phyloP scores from a whole-genome alignment of 306 rosid species.

The Urtica urens region DNA sequence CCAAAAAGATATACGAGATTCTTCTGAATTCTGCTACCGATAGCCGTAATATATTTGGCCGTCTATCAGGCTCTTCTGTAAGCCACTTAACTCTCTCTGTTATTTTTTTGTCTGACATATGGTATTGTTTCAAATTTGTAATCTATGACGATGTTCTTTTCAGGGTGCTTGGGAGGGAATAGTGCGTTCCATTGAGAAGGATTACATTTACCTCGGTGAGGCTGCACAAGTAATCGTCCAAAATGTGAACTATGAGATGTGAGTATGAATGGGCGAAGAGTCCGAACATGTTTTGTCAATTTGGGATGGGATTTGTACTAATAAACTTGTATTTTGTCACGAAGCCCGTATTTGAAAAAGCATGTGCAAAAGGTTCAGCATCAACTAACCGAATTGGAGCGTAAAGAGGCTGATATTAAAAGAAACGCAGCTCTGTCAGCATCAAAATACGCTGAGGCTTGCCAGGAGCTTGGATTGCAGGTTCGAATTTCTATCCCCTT shows the following conservation, averaged over 20 bases:
- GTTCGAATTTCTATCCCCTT: constrained; percentile 26
- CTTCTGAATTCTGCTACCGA: constrained; percentile 65
- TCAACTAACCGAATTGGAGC: constrained; percentile 81
- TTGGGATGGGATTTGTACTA: constrained; percentile 4
- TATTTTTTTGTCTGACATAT: background rate
- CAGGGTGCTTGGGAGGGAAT: constrained; percentile 92
- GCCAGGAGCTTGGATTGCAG: constrained; percentile 96
- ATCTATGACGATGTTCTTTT: constrained; percentile 1
- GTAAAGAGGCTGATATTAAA: constrained; percentile 85
- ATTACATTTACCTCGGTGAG: constrained; percentile 85
- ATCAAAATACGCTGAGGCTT: constrained; percentile 74
- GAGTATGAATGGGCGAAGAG: constrained; percentile 23
- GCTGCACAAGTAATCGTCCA: constrained; percentile 79
- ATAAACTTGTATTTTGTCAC: constrained; percentile 10
- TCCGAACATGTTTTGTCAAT: background rate
- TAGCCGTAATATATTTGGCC: constrained; percentile 84
- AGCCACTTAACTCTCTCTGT: constrained; percentile 18
- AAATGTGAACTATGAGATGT: constrained; percentile 93
- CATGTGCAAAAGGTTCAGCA: constrained; percentile 95
- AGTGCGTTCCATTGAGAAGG: constrained; percentile 63
- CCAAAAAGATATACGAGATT: constrained; percentile 54
- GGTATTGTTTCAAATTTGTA: background rate
- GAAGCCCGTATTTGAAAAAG: constrained; percentile 84
- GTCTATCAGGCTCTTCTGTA: constrained; percentile 79
- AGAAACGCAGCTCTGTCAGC: constrained; percentile 76